These are phyloP conservation scores for Stachybotrys elegans DNA, from an alignment of 2,329 filamentous ascomycete genomes.

Conservation along the genomic window DNA sequence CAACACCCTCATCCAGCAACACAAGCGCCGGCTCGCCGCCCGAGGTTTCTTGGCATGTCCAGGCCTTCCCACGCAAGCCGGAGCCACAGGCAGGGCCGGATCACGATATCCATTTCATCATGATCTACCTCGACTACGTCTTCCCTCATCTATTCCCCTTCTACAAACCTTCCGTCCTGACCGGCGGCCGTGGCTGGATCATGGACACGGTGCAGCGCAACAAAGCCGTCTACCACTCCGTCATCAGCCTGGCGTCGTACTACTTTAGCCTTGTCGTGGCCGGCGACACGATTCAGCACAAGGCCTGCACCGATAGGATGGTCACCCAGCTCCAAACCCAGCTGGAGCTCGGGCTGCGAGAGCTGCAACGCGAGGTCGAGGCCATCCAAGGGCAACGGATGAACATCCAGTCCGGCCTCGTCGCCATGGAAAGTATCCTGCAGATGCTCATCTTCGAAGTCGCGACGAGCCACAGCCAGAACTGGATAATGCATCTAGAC, in stretches of 20 bases:
- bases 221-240: conserved; percentile 52
- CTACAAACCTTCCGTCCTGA: conserved; percentile 50
- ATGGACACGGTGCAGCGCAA: conserved; percentile 52
- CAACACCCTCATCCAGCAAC: conserved; percentile 24
- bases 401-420: conserved; percentile 27
- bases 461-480: conserved; percentile 36
- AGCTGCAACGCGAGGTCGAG: conserved; percentile 37
- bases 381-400: conserved; percentile 25
- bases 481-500: conserved; percentile 45
- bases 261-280: conserved; percentile 46
- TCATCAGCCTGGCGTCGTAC: conserved; percentile 51
- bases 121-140: conserved; percentile 58
- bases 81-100: conserved; percentile 16
- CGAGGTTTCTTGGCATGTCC: conserved; percentile 26
- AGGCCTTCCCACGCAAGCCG: conserved; percentile 19
- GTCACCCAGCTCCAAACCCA: conserved; percentile 36
- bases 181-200: conserved; percentile 57
- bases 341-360: conserved; percentile 37
- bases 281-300: conserved; percentile 24
- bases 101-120: conserved; percentile 38
- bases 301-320: conserved; percentile 28
- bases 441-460: conserved; percentile 51
- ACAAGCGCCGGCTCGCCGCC: conserved; percentile 24
- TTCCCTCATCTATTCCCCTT: conserved; percentile 60
- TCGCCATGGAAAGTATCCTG: conserved; percentile 44